Percentiles rank a stretch among this genome's conserved stretches.
These are phyloP conservation scores for Gossypium stocksii DNA, from an alignment of 345 rosid species.

Conservation along the genomic window DNA sequence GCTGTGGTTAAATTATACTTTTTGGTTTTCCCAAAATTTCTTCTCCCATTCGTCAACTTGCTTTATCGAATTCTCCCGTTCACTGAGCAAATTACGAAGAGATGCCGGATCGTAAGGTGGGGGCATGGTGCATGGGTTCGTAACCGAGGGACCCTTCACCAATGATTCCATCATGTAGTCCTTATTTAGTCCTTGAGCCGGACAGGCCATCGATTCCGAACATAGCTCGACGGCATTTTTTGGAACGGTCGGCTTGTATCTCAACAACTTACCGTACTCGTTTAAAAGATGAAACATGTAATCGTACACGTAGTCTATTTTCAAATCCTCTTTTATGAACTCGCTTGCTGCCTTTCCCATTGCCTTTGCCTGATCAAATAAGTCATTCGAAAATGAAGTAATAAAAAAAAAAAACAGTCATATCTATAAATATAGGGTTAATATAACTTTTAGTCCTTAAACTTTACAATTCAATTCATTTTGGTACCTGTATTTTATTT, in stretches of 20 bases:
- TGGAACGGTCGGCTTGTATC: conserved; percentile 50
- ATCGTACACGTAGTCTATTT: conserved; percentile 64
- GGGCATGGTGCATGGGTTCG: conserved; percentile 54
- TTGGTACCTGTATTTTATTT: too few species aligned
- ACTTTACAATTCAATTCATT: too few species aligned
- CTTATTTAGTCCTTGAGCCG: conserved; percentile 37
- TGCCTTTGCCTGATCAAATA: conserved; percentile 48
- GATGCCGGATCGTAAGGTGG: conserved; percentile 57
- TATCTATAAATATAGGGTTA: too few species aligned
- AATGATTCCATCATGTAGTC: conserved; percentile 66
- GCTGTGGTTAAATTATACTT: too few species aligned
- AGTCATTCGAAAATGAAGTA: neutral
- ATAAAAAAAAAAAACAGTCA: neutral
- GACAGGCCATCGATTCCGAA: conserved; percentile 60
- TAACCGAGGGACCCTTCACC: conserved; percentile 51
- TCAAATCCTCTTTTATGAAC: conserved; percentile 49
- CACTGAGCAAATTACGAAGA: conserved; percentile 24
- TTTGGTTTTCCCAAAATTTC: conserved; percentile 6
- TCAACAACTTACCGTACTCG: conserved; percentile 59
- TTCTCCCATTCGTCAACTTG: conserved; percentile 19
- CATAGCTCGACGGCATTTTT: conserved; percentile 42
- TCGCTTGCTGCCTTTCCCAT: conserved; percentile 57
- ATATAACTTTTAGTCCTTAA: neutral
- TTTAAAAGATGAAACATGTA: conserved; percentile 77
- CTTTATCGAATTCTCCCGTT: conserved; percentile 24